Evolutionary conservation across 2,329 filamentous ascomycete genomes (phyloP), one percentile per base, ranked within the genome.

Genomic region (Coleophoma eucalyptorum): DNA sequence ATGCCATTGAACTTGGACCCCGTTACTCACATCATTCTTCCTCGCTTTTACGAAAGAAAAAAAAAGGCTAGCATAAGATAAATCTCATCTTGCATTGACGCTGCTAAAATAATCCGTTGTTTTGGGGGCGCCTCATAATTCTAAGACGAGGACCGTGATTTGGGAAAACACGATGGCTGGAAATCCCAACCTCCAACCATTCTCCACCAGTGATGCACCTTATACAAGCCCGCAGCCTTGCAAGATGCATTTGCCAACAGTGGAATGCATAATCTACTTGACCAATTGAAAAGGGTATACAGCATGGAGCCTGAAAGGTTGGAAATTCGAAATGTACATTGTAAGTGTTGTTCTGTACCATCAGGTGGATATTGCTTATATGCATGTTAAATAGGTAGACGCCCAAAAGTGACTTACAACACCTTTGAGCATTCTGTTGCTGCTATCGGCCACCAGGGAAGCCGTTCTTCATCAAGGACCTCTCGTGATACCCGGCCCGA

Each of bases 271-370:
- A 57, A 57, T 37, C 55, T 53, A 50, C 50, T 52, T 51, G 52
- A 52, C 49, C 46, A 51, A 48, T 43, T 52, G 51, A 55, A 59
- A 26, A 26, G 26, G 10, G 26, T 26, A 26, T 51, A 52, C 51
- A 62, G 19, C 49, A 65, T 64, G 61, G 60, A 62, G 58, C 49
- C 59, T 48, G 61, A 53, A 52, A 49, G 51, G 38, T 48, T 64
- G 45, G 56, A 59, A 37, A 37, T 58, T 37, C 53, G 50, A 41
- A 51, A 21, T 32, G 61, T 57, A 48, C 54, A 61, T 48, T 50
- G 63, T 65, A 52, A 60, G 60, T 60, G 43, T 15, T 46, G 13
- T 16, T 21, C 13, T 51, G 48, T 54, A 56, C 53, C 53, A 50
- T 48, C 57, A 53, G 5, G 56, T 52, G 32, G 41, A 32, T 44